Evolutionary conservation across 495 filamentous ascomycete genomes (phyloP).

Genomic region (Aspergillus sparsus): DNA sequence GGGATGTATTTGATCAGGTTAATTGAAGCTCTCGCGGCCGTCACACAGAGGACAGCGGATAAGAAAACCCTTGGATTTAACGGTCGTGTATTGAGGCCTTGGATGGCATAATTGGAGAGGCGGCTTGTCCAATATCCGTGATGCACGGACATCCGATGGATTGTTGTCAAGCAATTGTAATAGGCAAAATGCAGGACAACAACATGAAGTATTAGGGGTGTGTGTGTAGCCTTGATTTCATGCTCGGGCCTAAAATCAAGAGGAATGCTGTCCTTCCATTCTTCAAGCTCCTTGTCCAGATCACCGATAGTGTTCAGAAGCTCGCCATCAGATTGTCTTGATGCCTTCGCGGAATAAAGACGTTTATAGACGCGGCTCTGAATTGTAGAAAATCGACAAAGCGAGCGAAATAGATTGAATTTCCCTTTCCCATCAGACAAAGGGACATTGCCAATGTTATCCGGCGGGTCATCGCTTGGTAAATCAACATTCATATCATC

Average conservation of each 20-base stretch:
- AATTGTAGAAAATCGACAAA: conserved; percentile 89
- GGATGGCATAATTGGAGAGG: conserved; percentile 91
- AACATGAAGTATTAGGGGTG: conserved; percentile 86
- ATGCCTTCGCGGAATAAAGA: conserved; percentile 89
- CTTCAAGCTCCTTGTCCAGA: conserved; percentile 87
- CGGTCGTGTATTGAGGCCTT: conserved; percentile 85
- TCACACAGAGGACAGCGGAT: conserved; percentile 89
- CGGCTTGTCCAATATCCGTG: conserved; percentile 98
- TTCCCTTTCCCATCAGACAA: conserved; percentile 87
- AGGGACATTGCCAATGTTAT: conserved; percentile 92
- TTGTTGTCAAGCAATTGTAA: conserved; percentile 96
- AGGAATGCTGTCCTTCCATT: conserved; percentile 95
- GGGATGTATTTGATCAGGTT: conserved; percentile 94
- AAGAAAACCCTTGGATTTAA: conserved; percentile 92
- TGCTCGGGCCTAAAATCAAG: conserved; percentile 92
- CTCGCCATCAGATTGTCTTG: conserved; percentile 90
- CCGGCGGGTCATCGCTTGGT: conserved; percentile 84
- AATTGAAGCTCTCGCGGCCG: conserved; percentile 89
- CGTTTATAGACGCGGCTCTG: conserved; percentile 92
- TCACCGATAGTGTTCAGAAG: conserved; percentile 94
- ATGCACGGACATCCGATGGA: conserved; percentile 97
- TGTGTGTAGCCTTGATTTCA: conserved; percentile 88
- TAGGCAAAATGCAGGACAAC: conserved; percentile 94
- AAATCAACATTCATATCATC: conserved; percentile 98
- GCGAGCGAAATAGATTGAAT: conserved; percentile 87